Evolutionary conservation across 495 filamentous ascomycete genomes (phyloP), one percentile per base, ranked within the genome.

Genomic region (Penicillium soppii): DNA sequence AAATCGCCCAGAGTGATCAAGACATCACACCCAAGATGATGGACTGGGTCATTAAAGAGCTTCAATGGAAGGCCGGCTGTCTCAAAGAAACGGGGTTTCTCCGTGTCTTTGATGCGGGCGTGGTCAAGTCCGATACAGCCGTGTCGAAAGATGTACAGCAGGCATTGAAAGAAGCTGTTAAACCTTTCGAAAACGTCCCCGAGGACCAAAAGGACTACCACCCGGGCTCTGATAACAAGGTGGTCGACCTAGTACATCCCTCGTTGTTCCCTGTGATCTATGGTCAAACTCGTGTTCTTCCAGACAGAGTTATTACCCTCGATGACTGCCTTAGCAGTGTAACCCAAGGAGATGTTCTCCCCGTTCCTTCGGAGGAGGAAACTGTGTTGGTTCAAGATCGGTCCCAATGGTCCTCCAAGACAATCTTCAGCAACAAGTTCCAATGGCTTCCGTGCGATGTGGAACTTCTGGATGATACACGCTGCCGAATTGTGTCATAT

Each of bases 361-460:
- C 27, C 16, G 17, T 20, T 41, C 9, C 21, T 6, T 16, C 37
- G 17, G n/a, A 20, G 10, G 23, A 22, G 17, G 35, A 43, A 33
- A 26, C 9, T 3, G 23, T 42, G 29, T 10, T 32, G 13, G 3
- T 7, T 5, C 9, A 15, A 23, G 7, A n/a, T 15, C 1, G 4
- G 1, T 4, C 6, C 2, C 10, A 25, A n/a, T 3, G 22, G 25
- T 5, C 21, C 5, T 15, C 5, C 12, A 16, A 25, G 13, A 2
- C n/a, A 22, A 10, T 47, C 6, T 53, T 37, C 27, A 66, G 58
- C 33, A 47, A 16, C 10, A 66, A 67, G 2, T 85, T 79, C 41
- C 83, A 88, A 47, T 86, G 79, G 82, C 63, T 86, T 16, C 83
- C 84, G 0, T 76, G 72, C 32, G 73, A 86, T 10, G 72, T 87